Percentiles rank a stretch among this genome's conserved stretches.
Evolutionary conservation across 2,329 filamentous ascomycete genomes (phyloP).

Genomic region (Sclerotinia nivalis): DNA sequence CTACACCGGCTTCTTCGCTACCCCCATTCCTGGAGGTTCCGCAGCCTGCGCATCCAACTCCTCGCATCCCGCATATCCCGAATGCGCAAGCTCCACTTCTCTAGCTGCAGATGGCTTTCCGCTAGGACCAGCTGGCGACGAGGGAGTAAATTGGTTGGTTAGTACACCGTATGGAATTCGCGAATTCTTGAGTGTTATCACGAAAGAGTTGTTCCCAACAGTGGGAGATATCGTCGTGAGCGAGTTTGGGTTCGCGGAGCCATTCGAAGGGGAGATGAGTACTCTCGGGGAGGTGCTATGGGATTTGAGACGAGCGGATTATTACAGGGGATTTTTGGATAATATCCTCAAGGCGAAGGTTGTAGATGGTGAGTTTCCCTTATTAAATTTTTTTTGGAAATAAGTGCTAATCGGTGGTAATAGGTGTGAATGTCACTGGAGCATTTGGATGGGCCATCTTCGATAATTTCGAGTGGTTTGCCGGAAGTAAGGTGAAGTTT

Average conservation of each 20-base stretch:
- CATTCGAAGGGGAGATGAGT: constrained; percentile 34
- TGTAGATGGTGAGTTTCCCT: constrained; percentile 51
- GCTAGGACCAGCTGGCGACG: constrained; percentile 47
- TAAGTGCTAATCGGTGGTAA: not conserved
- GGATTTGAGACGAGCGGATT: constrained; percentile 76
- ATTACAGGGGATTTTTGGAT: constrained; percentile 74
- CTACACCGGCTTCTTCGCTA: constrained; percentile 50
- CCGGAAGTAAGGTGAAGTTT: constrained; percentile 33
- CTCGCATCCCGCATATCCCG: constrained; percentile 26
- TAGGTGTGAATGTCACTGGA: constrained; percentile 69
- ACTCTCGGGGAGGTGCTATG: constrained; percentile 56
- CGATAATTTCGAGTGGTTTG: constrained; percentile 56
- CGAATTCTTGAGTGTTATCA: constrained; percentile 46
- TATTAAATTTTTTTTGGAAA: too few species aligned
- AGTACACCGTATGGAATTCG: constrained; percentile 45
- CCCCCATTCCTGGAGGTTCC: constrained; percentile 42
- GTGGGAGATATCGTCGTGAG: constrained; percentile 39
- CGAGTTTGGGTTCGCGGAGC: constrained; percentile 40
- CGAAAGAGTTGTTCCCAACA: constrained; percentile 44
- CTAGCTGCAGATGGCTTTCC: constrained; percentile 47
- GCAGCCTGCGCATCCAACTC: constrained; percentile 43
- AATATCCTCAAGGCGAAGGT: constrained; percentile 68
- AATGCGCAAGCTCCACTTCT: constrained; percentile 40
- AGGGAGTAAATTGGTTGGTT: constrained; percentile 46
- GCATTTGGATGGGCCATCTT: constrained; percentile 88